Evolutionary conservation across 345 rosid genomes (phyloP).

Genomic region (Kandelia obovata): DNA sequence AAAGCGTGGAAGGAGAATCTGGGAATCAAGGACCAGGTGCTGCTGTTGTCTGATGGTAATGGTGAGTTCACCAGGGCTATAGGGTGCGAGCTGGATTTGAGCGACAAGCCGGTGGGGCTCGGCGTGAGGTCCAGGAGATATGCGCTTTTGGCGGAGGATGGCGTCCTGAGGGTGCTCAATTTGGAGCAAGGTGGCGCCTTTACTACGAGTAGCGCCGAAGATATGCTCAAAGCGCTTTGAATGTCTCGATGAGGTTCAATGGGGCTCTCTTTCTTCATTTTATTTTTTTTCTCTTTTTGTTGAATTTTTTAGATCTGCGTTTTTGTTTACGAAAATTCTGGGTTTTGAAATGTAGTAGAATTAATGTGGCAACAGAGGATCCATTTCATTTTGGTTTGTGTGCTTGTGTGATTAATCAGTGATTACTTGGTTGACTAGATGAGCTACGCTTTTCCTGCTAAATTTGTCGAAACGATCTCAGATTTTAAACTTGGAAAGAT

Average conservation of each 20-base stretch:
- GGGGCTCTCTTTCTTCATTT: neutral
- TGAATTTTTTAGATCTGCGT: neutral
- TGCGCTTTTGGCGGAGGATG: constrained; percentile 76
- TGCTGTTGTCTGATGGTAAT: constrained; percentile 68
- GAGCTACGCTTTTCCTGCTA: neutral
- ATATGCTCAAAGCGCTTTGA: constrained; percentile 71
- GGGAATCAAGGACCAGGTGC: constrained; percentile 65
- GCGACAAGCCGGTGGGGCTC: constrained; percentile 73
- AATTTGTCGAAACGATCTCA: no score
- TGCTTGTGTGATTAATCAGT: neutral
- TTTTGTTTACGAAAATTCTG: neutral
- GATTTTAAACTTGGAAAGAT: no score
- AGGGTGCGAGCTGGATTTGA: constrained; percentile 79
- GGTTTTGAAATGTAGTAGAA: neutral
- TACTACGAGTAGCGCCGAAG: constrained; percentile 81
- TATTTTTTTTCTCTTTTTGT: neutral
- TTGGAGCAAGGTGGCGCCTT: constrained; percentile 94
- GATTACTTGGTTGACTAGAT: neutral
- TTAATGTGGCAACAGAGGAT: neutral
- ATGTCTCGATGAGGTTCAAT: constrained; percentile 5
- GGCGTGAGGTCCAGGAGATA: constrained; percentile 82
- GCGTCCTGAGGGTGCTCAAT: constrained; percentile 75
- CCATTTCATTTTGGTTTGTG: neutral
- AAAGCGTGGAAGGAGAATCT: constrained; percentile 76
- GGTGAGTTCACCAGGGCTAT: constrained; percentile 72